A percentile compares a stretch with the other conserved stretches of the same genome.
Conservation (phyloP, 257 asterid species). For the Nicotiana attenuata region DNA sequence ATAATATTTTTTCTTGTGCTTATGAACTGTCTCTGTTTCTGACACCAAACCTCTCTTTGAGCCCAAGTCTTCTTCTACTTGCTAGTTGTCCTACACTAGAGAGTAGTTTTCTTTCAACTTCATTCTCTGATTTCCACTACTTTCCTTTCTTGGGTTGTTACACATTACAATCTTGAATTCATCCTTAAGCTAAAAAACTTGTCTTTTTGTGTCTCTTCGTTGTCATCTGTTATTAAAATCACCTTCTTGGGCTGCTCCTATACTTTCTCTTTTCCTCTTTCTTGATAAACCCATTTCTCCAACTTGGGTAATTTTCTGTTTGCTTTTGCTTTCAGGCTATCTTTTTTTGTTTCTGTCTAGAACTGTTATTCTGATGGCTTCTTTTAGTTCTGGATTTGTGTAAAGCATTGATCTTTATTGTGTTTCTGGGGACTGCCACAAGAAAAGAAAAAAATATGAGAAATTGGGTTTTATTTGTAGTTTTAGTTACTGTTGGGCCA, state of each 20-base stretch:
- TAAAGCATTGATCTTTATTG: slow-evolving; percentile 17
- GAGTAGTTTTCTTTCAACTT: slow-evolving; percentile 2
- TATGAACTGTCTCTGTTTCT: slow-evolving; percentile 14
- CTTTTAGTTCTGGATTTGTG: slow-evolving; percentile 1
- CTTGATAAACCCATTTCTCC: slow-evolving; percentile 21
- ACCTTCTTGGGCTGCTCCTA: not conserved
- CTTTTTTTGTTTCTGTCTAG: not conserved
- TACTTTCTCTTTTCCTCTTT: not conserved
- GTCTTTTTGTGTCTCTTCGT: not conserved
- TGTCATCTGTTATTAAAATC: slow-evolving; percentile 5
- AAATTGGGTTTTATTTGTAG: slow-evolving; percentile 28
- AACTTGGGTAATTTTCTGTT: not conserved
- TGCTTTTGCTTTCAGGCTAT: not conserved
- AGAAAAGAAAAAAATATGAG: slow-evolving; percentile 33
- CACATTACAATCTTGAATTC: slow-evolving; percentile 39
- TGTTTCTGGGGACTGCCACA: slow-evolving; percentile 10
- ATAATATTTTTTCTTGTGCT: not conserved
- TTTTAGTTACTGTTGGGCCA: slow-evolving; percentile 39
- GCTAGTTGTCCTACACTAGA: not conserved
- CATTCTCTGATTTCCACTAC: slow-evolving; percentile 22
- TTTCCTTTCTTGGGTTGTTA: slow-evolving; percentile 43
- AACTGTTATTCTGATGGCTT: slow-evolving; percentile 9
- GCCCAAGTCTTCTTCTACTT: slow-evolving; percentile 46
- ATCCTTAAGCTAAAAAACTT: slow-evolving; percentile 19
- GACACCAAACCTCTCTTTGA: slow-evolving; percentile 46